Base-by-base conservation (phyloP, 169 alveolate genomes). In the Cytauxzoon felis region DNA sequence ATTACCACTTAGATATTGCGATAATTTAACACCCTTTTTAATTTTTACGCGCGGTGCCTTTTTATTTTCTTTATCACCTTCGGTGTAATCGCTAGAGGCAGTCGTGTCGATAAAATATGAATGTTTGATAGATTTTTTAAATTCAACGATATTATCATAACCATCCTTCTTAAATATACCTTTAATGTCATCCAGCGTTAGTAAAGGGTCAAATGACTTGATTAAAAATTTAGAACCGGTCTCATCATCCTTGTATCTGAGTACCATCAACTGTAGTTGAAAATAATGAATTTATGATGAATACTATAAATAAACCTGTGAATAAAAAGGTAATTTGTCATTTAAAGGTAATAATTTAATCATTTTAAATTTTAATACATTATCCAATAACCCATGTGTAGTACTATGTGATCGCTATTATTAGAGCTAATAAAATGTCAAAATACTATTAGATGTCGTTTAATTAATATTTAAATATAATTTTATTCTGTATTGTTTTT, bases 321-420 rank as follows among this genome's bases (percentile, higher is more conserved):
- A 70, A 27, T 70, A 70, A 49, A 70, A 70, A 24, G 81, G 81
- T 41, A 70, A 47, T 19, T 57, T 56, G 7, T 53, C 60, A 50
- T n/a, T n/a, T n/a, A n/a, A n/a, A n/a, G n/a, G n/a, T n/a, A n/a
- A n/a, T n/a, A n/a, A n/a, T n/a, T n/a, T n/a, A n/a, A n/a, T 50
- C 60, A 5, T 26, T 21, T 16, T 26, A 21, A 18, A 21, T 2
- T n/a, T 50, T 50, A 5, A 50, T 8, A 26, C 29, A 16, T 32
- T 50, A 43, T 19, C 60, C 60, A 16, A 18, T 32, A 21, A 50
- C 40, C 30, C 60, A 50, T 50, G 29, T 50, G 34, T 50, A 50
- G 9, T 32, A 18, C 24, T 9, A 19, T 32, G 18, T 50, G 34
- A 50, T 50, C 29, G 18, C 34, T 2, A 50, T 18, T 32, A 38